Conservation (phyloP, 495 filamentous ascomycete species). For the Aspergillus ellipticus region DNA sequence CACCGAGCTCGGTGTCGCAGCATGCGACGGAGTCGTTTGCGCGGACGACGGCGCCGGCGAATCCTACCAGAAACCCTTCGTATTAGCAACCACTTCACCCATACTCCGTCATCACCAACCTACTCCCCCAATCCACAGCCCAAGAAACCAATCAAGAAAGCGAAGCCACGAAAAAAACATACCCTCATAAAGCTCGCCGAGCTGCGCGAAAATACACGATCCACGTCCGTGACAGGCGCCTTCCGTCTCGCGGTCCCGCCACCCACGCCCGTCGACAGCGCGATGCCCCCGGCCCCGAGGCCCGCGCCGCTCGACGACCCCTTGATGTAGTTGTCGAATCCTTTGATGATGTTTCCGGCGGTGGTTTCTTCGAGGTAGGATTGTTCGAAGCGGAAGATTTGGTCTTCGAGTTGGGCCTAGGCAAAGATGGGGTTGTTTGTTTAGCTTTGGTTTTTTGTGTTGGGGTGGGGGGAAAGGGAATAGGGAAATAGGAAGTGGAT, state of each 20-base stretch:
- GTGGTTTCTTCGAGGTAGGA: slow-evolving; percentile 89
- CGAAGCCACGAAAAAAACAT: slow-evolving; percentile 11
- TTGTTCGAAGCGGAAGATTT: slow-evolving; percentile 78
- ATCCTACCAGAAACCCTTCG: slow-evolving; percentile 30
- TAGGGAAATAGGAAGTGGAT: neutral
- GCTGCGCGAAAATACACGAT: slow-evolving; percentile 51
- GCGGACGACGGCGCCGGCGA: slow-evolving; percentile 46
- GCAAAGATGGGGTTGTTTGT: neutral
- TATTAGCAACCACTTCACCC: neutral
- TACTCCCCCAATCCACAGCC: too few species aligned
- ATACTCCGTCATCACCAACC: neutral
- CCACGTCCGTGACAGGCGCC: slow-evolving; percentile 43
- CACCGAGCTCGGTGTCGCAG: slow-evolving; percentile 46
- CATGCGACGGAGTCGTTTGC: slow-evolving; percentile 48
- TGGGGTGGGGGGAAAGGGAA: neutral
- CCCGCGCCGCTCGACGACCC: slow-evolving; percentile 50
- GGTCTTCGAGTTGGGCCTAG: slow-evolving; percentile 68
- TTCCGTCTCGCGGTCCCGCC: slow-evolving; percentile 38
- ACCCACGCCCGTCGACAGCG: slow-evolving; percentile 41
- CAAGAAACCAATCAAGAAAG: slow-evolving; percentile 1
- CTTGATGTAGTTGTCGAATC: slow-evolving; percentile 98
- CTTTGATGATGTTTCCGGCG: slow-evolving; percentile 90
- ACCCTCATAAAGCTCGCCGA: slow-evolving; percentile 51
- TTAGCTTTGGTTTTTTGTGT: neutral
- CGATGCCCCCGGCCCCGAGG: slow-evolving; percentile 30